A percentile compares a stretch with the other conserved stretches of the same genome.
These are phyloP conservation scores for Gentiana macrophylla DNA, from an alignment of 257 asterid species.

Conservation along the genomic window DNA sequence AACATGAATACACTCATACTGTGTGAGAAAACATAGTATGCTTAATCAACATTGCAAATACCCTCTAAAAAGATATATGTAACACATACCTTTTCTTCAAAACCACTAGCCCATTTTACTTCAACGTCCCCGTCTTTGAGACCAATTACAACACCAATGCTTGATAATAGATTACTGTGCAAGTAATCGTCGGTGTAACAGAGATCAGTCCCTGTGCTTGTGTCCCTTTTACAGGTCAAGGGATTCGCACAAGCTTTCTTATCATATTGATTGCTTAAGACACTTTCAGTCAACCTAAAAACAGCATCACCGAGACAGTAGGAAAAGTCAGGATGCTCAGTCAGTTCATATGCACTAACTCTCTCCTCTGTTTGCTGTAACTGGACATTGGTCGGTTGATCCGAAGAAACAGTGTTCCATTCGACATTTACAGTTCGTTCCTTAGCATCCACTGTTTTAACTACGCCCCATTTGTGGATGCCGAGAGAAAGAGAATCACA, in stretches of 20 bases:
- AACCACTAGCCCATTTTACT: slow-evolving; percentile 88
- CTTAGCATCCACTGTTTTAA: slow-evolving; percentile 58
- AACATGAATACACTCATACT: too few relatives aligned
- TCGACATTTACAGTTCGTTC: slow-evolving; percentile 76
- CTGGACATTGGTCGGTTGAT: slow-evolving; percentile 13
- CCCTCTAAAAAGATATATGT: not conserved
- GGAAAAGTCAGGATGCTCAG: slow-evolving; percentile 73
- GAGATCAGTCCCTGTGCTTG: slow-evolving; percentile 12
- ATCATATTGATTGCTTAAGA: slow-evolving; percentile 9
- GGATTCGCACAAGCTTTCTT: slow-evolving; percentile 7
- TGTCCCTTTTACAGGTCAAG: slow-evolving; percentile 10
- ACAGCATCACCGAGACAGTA: slow-evolving; percentile 60
- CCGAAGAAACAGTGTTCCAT: slow-evolving; percentile 41
- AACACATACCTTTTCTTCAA: slow-evolving; percentile 44
- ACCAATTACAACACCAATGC: slow-evolving; percentile 62
- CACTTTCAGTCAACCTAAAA: slow-evolving; percentile 23
- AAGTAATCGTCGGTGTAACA: slow-evolving; percentile 15
- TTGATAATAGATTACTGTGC: slow-evolving; percentile 26
- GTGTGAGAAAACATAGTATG: too few relatives aligned
- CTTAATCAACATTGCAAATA: too few relatives aligned
- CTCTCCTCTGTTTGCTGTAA: slow-evolving; percentile 43
- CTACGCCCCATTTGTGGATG: slow-evolving; percentile 55
- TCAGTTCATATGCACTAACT: slow-evolving; percentile 89
- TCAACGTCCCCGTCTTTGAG: slow-evolving; percentile 45
- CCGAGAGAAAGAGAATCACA: slow-evolving; percentile 30